Conservation (phyloP, 305 asterid species). For the Fraxinus dipetala region DNA sequence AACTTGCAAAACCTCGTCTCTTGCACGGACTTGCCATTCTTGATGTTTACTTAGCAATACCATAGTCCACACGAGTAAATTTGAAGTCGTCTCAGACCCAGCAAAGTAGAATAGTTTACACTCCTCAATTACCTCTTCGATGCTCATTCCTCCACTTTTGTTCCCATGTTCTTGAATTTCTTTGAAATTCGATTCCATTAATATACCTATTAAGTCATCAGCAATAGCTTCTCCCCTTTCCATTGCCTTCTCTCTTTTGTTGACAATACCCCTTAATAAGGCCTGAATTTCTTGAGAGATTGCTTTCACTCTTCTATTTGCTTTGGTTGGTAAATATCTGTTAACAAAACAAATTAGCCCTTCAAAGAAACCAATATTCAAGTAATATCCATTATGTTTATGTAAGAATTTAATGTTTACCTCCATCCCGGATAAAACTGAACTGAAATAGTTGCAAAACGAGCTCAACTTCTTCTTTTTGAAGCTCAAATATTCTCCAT, state of each 20-base stretch:
- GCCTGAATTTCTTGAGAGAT: slow-evolving; percentile 35
- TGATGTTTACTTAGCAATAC: slow-evolving; percentile 24
- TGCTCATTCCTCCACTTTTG: slow-evolving; percentile 19
- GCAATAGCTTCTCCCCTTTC: slow-evolving; percentile 29
- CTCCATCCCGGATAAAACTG: slow-evolving; percentile 54
- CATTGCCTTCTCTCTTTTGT: slow-evolving; percentile 38
- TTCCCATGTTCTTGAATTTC: slow-evolving; percentile 8
- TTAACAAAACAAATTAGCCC: not conserved
- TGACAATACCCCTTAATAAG: slow-evolving; percentile 34
- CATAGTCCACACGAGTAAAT: slow-evolving; percentile 34
- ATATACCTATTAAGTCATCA: slow-evolving; percentile 17
- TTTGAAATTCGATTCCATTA: slow-evolving; percentile 18
- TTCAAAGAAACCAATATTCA: not conserved
- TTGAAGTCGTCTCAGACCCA: slow-evolving; percentile 36
- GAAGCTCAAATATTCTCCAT: slow-evolving; percentile 50
- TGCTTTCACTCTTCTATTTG: slow-evolving; percentile 50
- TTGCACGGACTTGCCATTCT: slow-evolving; percentile 34
- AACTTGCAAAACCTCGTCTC: slow-evolving; percentile 33
- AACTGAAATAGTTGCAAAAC: slow-evolving; percentile 31
- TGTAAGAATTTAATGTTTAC: slow-evolving; percentile 19
- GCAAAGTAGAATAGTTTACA: slow-evolving; percentile 37
- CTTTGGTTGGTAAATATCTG: slow-evolving; percentile 50
- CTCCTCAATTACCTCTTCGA: slow-evolving; percentile 30
- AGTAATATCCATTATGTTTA: not conserved
- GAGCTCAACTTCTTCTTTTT: slow-evolving; percentile 45